Evolutionary conservation across 108 stramenopile species (phyloP).

Genomic region (Nitzschia sp.): DNA sequence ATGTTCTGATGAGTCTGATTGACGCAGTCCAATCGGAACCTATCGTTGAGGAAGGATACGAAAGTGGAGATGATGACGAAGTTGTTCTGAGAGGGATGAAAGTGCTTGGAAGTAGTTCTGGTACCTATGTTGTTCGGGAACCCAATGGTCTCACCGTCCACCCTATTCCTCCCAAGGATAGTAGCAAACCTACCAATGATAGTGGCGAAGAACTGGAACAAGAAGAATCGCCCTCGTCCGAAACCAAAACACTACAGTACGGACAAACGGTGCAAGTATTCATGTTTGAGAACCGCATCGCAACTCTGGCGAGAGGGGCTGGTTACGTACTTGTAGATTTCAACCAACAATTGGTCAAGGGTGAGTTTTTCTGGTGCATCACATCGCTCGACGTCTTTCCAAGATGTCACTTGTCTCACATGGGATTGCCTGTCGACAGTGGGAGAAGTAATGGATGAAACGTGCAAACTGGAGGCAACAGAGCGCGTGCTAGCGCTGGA

Average conservation of each 20-base stretch:
- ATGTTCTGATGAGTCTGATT: constrained; percentile 57
- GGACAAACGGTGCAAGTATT: constrained; percentile 21
- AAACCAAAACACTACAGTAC: constrained; percentile 5
- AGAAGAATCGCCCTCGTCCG: too few relatives aligned
- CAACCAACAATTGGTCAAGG: constrained; percentile 53
- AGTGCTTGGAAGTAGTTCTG: constrained; percentile 23
- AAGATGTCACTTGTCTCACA: background rate
- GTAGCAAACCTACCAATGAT: background rate
- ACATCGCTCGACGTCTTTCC: background rate
- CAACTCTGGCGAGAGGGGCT: constrained; percentile 47
- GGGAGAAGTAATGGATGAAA: constrained; percentile 14
- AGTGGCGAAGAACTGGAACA: too few relatives aligned
- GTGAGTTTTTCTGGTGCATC: constrained; percentile 9
- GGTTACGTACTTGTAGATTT: constrained; percentile 56
- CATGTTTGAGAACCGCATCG: constrained; percentile 16
- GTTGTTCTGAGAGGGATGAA: constrained; percentile 16
- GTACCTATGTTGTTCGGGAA: constrained; percentile 39
- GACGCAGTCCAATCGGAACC: constrained; percentile 15
- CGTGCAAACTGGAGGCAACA: constrained; percentile 19
- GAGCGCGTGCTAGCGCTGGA: constrained; percentile 2
- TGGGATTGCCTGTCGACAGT: background rate
- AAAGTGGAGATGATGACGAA: constrained; percentile 31
- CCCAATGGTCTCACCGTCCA: constrained; percentile 24
- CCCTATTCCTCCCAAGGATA: constrained; percentile 2
- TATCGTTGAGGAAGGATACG: constrained; percentile 21